A percentile compares a stretch with the other conserved stretches of the same genome.
phyloP scores from a whole-genome alignment of 2,329 filamentous ascomycete genomes.

The Colletotrichum limetticola region DNA sequence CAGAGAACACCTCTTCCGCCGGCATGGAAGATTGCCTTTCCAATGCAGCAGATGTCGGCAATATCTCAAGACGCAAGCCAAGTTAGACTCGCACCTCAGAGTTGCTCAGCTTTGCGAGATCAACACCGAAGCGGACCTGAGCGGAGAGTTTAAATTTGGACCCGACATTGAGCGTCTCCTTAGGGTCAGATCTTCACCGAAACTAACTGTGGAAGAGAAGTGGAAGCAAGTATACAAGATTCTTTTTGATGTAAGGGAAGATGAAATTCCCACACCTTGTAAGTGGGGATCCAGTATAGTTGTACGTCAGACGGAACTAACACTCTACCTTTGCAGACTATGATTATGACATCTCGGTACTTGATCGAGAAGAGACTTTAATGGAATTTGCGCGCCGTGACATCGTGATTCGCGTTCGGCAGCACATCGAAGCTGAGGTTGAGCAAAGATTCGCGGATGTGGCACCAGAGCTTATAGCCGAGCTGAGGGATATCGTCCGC shows the following conservation, averaged over 20 bases:
- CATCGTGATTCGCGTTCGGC: neutral
- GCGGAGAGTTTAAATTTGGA: neutral
- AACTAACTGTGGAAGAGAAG: neutral
- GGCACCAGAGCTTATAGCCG: neutral
- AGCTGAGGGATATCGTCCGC: neutral
- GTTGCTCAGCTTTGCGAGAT: neutral
- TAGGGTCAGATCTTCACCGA: neutral
- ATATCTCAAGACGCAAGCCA: no score
- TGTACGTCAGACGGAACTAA: no score
- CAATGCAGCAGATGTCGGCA: neutral
- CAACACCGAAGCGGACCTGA: neutral
- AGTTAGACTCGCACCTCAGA: neutral
- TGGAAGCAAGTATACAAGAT: neutral
- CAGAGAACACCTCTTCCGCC: neutral
- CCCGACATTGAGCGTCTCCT: neutral
- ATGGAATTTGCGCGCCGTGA: no score
- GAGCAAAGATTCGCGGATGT: neutral
- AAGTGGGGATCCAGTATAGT: neutral
- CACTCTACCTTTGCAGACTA: no score
- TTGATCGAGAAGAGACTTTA: no score
- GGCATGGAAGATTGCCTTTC: neutral
- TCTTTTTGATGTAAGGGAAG: neutral
- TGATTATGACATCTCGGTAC: fast-evolving
- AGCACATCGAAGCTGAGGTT: neutral
- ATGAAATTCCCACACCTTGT: neutral